Percentiles rank a stretch among this genome's conserved stretches.
These are phyloP conservation scores for Xanthoceras sorbifolium DNA, from an alignment of 345 rosid species.

Conservation along the genomic window DNA sequence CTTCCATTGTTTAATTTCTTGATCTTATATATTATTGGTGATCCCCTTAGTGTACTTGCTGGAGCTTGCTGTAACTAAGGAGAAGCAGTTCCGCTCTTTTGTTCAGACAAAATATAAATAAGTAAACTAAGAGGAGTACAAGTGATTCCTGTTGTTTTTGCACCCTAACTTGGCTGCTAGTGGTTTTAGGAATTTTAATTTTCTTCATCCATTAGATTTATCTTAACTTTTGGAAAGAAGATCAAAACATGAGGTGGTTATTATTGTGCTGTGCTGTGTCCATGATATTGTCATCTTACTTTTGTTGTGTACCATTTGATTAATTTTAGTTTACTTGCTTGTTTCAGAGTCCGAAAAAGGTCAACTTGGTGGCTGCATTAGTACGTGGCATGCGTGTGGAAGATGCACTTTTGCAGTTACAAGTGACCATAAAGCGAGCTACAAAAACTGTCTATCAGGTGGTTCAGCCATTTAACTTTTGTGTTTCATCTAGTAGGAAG, in stretches of 20 bases:
- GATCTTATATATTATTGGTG: not conserved
- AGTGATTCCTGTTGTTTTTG: not conserved
- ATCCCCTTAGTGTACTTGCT: not conserved
- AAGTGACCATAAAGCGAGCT: conserved; percentile 83
- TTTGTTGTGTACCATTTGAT: not conserved
- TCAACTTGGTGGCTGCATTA: conserved; percentile 89
- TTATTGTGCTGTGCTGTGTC: not conserved
- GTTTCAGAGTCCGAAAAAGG: conserved; percentile 92
- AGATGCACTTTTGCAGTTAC: conserved; percentile 93
- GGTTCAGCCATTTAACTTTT: conserved; percentile 16
- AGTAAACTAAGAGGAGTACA: not conserved
- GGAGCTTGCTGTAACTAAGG: not conserved
- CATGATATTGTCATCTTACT: not conserved
- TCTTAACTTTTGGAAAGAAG: not conserved
- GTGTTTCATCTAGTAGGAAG: not conserved
- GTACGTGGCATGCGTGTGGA: conserved; percentile 97
- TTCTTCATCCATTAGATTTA: not conserved
- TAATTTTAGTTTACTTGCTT: conserved; percentile 24
- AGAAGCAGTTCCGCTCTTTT: not conserved
- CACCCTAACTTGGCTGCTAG: not conserved
- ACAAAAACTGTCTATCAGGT: conserved; percentile 87
- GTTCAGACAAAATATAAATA: not conserved
- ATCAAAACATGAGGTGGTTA: not conserved
- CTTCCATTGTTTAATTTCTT: not conserved
- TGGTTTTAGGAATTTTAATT: not conserved